phyloP scores from a whole-genome alignment of 768 basidiomycete species.

The Lanmaoa rubissima region DNA sequence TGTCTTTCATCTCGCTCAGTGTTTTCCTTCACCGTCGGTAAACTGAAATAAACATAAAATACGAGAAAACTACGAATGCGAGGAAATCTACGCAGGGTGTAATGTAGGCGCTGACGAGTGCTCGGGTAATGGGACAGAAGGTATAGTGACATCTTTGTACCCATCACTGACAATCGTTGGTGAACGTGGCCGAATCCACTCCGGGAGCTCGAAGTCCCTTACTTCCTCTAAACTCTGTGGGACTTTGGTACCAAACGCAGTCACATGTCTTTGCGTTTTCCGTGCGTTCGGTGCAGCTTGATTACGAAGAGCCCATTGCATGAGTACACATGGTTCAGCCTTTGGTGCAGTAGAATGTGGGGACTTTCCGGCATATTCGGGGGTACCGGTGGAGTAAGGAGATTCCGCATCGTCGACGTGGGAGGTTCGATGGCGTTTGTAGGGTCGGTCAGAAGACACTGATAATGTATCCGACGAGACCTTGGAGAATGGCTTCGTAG shows the following conservation, averaged over 20 bases:
- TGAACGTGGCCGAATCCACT: conserved; percentile 42
- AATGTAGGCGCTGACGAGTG: conserved; percentile 10
- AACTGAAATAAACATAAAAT: conserved; percentile 33
- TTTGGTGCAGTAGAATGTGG: conserved; percentile 15
- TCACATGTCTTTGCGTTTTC: conserved; percentile 51
- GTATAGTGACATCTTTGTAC: conserved; percentile 2
- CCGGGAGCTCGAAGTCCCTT: conserved; percentile 56
- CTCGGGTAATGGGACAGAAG: conserved; percentile 1
- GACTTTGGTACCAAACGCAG: conserved; percentile 62
- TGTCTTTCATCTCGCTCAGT: background rate
- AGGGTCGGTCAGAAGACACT: conserved; percentile 26
- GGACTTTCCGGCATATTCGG: conserved; percentile 19
- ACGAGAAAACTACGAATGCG: conserved; percentile 15
- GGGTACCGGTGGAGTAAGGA: conserved; percentile 18
- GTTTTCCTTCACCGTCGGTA: background rate
- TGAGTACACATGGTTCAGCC: conserved; percentile 35
- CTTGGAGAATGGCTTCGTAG: conserved; percentile 29
- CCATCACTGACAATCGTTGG: conserved; percentile 12
- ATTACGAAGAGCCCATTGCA: conserved; percentile 52
- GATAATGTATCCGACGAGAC: conserved; percentile 32
- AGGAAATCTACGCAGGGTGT: conserved; percentile 6
- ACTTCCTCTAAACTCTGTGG: conserved; percentile 45
- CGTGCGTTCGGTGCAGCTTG: conserved; percentile 42
- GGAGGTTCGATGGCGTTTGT: conserved; percentile 29
- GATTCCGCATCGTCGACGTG: conserved; percentile 24